Evolutionary conservation across 768 basidiomycete genomes (phyloP).

Genomic region (Suillus paluster): DNA sequence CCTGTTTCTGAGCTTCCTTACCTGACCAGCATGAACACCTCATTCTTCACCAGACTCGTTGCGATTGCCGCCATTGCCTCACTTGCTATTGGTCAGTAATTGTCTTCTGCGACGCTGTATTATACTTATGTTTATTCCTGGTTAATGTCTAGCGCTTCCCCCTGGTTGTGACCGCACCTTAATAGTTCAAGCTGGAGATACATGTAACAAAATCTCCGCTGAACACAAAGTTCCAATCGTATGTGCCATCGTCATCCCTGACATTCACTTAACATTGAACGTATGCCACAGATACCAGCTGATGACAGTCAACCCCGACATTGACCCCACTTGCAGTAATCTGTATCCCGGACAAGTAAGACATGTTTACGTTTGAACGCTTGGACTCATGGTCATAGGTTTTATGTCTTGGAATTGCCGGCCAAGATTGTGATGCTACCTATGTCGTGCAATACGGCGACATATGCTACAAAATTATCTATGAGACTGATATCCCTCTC

Average conservation of each 20-base stretch:
- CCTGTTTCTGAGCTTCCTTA: not conserved
- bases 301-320: slow-evolving; percentile 49
- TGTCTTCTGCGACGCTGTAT: not conserved
- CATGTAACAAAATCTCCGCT: slow-evolving; percentile 58
- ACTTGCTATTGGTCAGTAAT: slow-evolving; percentile 19
- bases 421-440: slow-evolving; percentile 60
- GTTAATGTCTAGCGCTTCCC: not conserved
- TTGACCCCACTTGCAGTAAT: slow-evolving; percentile 58
- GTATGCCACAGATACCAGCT: slow-evolving; percentile 63
- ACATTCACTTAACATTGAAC: not conserved
- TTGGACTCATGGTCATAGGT: slow-evolving; percentile 26
- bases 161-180: slow-evolving; percentile 54
- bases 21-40: slow-evolving; percentile 22
- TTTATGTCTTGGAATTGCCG: slow-evolving; percentile 60
- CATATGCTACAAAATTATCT: slow-evolving; percentile 50
- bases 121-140: not conserved
- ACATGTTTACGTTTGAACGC: not conserved
- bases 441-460: slow-evolving; percentile 52
- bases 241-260: slow-evolving; percentile 17
- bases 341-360: slow-evolving; percentile 54
- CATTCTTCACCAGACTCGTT: slow-evolving; percentile 20
- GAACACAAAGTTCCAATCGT: slow-evolving; percentile 55
- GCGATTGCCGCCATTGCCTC: slow-evolving; percentile 7
- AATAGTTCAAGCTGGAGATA: slow-evolving; percentile 54
- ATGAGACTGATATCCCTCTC: slow-evolving; percentile 44